These are phyloP conservation scores for Psilocybe cubensis DNA, from an alignment of 768 basidiomycete genomes.

Conservation along the genomic window DNA sequence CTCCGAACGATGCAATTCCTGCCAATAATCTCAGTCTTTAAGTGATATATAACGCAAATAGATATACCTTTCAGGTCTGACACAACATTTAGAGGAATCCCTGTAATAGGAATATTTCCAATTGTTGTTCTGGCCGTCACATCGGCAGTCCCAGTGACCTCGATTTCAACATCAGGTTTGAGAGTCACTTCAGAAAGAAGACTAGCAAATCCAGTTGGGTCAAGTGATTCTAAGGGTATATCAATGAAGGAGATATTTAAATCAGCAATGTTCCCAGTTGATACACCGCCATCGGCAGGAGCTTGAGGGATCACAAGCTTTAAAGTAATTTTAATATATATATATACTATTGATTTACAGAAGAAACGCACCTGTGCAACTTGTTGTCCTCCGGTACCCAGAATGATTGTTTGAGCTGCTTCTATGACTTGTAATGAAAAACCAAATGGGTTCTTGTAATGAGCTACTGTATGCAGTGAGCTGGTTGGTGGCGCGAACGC, in stretches of 20 bases:
- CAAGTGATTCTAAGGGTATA: constrained; percentile 57
- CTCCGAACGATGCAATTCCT: constrained; percentile 67
- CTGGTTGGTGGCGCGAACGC: constrained; percentile 63
- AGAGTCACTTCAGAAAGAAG: constrained; percentile 68
- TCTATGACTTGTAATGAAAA: constrained; percentile 70
- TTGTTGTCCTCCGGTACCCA: constrained; percentile 50
- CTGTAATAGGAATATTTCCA: constrained; percentile 67
- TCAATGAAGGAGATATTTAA: constrained; percentile 61
- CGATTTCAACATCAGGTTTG: constrained; percentile 42
- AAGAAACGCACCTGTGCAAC: constrained; percentile 51
- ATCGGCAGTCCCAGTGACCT: constrained; percentile 58
- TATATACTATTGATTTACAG: not conserved
- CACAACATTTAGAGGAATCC: constrained; percentile 63
- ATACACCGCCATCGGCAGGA: constrained; percentile 59
- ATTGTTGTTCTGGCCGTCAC: constrained; percentile 64
- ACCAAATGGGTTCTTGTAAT: constrained; percentile 77
- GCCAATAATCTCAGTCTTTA: not conserved
- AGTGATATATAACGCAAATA: not conserved
- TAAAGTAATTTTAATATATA: not conserved
- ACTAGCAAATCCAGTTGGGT: constrained; percentile 53
- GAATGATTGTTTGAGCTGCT: constrained; percentile 55
- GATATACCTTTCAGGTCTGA: constrained; percentile 55
- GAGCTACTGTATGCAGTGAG: constrained; percentile 56
- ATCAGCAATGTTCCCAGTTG: constrained; percentile 69
- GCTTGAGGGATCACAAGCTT: constrained; percentile 56